Evolutionary conservation across 129 eudicot genomes (phyloP), one percentile per base, ranked within the genome.

Genomic region (Arctium lappa): DNA sequence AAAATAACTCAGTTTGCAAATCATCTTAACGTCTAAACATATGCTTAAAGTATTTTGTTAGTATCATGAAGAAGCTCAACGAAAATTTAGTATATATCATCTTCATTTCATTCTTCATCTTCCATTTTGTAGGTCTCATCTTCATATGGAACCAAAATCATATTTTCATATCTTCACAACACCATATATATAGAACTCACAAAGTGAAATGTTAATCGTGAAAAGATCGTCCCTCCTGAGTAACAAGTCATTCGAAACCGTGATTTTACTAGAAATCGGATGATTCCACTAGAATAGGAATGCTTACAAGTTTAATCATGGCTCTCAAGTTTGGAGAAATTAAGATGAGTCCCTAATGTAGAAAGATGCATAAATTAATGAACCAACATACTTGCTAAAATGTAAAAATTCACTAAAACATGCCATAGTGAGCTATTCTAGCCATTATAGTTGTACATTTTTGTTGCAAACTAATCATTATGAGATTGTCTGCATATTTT

Each of bases 51-150:
- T 30, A 75, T 50, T 9, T 39, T n/a, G 68, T 18, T 73, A 46
- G 69, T 33, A 83, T 60, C 73, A 77, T 42, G 39, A 71, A 70
- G 15, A 72, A 38, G 74, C 79, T 72, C 72, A 72, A 40, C 75
- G 31, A 33, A 18, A 60, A 78, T 33, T 39, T 10, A 22, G 11
- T 38, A 15, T 38, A 8, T 74, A 62, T 74, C 34, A 31, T 63
- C 12, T 63, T 18, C 12, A 63, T 63, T 63, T 63, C 70, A 22
- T 81, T 73, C 39, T 36, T 3, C 11, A 77, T 18, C n/a, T 50
- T 40, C 60, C 82, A 8, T 42, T 69, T 40, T 69, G 46, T 62
- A 30, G 15, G 16, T 76, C 40, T 37, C 39, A 70, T 29, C 27
- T 76, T 76, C 44, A 11, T 79, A 30, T 69, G 36, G 69, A 38